These are phyloP conservation scores for Pisolithus orientalis DNA, from an alignment of 768 basidiomycete species.

Conservation along the genomic window DNA sequence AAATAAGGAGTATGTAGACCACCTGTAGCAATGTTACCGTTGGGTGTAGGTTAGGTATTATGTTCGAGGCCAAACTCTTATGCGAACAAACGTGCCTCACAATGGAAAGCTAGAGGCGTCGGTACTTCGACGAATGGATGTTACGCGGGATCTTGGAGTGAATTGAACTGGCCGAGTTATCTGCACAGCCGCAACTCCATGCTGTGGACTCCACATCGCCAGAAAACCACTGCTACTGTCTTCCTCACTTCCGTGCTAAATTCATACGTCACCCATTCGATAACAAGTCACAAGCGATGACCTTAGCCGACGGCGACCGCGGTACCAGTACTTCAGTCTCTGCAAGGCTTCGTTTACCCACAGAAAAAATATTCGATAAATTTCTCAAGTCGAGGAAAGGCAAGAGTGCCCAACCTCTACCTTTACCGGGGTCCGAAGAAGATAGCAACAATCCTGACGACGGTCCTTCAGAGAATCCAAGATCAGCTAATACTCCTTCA, in stretches of 20 bases:
- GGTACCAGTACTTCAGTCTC: neutral
- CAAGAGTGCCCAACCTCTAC: slow-evolving; percentile 9
- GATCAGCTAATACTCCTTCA: slow-evolving; percentile 3
- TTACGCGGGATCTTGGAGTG: too few species aligned
- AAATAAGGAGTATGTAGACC: neutral
- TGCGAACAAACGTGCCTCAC: too few species aligned
- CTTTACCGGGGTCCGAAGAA: slow-evolving; percentile 11
- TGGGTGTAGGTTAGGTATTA: neutral
- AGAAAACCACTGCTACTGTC: too few species aligned
- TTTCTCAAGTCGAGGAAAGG: slow-evolving; percentile 11
- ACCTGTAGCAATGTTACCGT: neutral
- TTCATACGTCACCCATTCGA: too few species aligned
- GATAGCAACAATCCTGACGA: slow-evolving; percentile 2
- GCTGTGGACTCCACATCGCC: too few species aligned
- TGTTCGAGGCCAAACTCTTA: neutral
- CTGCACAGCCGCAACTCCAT: too few species aligned
- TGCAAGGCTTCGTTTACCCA: slow-evolving; percentile 9
- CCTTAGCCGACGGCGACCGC: neutral
- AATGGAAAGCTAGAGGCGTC: too few species aligned
- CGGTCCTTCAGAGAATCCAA: slow-evolving; percentile 3
- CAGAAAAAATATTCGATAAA: slow-evolving; percentile 11
- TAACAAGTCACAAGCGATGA: neutral
- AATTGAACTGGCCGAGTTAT: too few species aligned
- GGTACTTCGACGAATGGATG: too few species aligned
- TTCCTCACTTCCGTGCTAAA: too few species aligned